phyloP scores from a whole-genome alignment of 192 early-diverging fungal species.

The Mortierella claussenii region DNA sequence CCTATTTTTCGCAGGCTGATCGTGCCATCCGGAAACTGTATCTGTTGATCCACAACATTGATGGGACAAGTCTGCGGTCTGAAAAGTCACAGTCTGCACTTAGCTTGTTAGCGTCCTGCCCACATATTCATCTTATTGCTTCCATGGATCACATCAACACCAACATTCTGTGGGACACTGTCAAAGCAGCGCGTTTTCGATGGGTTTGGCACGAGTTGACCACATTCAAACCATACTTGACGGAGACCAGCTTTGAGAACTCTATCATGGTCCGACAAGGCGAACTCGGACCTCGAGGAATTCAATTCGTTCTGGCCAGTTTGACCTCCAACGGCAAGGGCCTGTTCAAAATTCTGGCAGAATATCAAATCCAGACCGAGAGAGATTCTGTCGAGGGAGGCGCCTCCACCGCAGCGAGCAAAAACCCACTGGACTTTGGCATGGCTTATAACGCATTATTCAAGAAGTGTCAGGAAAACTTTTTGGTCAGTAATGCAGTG shows the following conservation, averaged over 20 bases:
- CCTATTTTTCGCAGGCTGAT: constrained; percentile 67
- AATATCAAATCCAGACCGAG: constrained; percentile 75
- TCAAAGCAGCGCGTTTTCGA: constrained; percentile 71
- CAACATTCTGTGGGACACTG: constrained; percentile 88
- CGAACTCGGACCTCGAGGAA: constrained; percentile 72
- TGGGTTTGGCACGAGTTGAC: constrained; percentile 95
- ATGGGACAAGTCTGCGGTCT: constrained; percentile 79
- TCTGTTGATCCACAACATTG: constrained; percentile 90
- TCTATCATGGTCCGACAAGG: constrained; percentile 67
- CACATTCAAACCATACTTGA: constrained; percentile 82
- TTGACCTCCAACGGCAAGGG: constrained; percentile 87
- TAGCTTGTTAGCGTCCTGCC: constrained; percentile 70
- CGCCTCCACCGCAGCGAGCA: constrained; percentile 5
- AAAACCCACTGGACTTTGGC: constrained; percentile 52
- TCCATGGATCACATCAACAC: constrained; percentile 94
- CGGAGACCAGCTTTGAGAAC: constrained; percentile 88
- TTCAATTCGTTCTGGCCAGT: constrained; percentile 83
- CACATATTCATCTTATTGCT: constrained; percentile 80
- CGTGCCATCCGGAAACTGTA: constrained; percentile 67
- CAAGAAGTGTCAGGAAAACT: constrained; percentile 80
- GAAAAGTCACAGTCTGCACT: constrained; percentile 75
- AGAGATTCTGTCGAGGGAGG: constrained; percentile 23
- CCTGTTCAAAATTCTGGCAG: constrained; percentile 87
- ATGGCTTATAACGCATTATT: constrained; percentile 78
- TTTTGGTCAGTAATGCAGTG: constrained; percentile 83